phyloP scores from a whole-genome alignment of 2,329 filamentous ascomycete species.

The Leptographium wingfieldii region DNA sequence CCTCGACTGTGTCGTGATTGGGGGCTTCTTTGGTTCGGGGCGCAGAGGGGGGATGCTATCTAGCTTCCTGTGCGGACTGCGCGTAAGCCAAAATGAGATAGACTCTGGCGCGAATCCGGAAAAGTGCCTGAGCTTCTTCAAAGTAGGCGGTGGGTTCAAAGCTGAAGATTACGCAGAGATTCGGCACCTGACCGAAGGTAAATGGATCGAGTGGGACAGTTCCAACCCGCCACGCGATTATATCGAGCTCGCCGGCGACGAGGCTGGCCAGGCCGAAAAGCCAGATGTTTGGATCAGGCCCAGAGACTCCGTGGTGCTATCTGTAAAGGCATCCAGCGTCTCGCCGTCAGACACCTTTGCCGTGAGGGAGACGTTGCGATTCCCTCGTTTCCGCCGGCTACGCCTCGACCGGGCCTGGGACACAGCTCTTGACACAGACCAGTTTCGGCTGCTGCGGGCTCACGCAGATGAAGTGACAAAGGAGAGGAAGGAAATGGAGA shows the following conservation, averaged over 20 bases:
- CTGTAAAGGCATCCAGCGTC: slow-evolving; percentile 77
- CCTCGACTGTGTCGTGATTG: slow-evolving; percentile 78
- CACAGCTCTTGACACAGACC: slow-evolving; percentile 61
- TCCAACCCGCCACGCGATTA: slow-evolving; percentile 64
- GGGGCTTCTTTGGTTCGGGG: slow-evolving; percentile 86
- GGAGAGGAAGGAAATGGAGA: slow-evolving; percentile 61
- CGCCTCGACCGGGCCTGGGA: slow-evolving; percentile 79
- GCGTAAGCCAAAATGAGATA: slow-evolving; percentile 58
- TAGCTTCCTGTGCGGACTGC: slow-evolving; percentile 81
- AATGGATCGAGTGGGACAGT: slow-evolving; percentile 78
- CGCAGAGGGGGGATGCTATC: slow-evolving; percentile 70
- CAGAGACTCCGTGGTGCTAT: slow-evolving; percentile 72
- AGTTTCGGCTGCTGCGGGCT: slow-evolving; percentile 60
- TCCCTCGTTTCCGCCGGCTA: slow-evolving; percentile 76
- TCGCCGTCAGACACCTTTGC: slow-evolving; percentile 66
- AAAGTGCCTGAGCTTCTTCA: slow-evolving; percentile 90
- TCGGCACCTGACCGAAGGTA: slow-evolving; percentile 72
- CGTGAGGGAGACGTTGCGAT: slow-evolving; percentile 65
- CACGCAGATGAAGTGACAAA: slow-evolving; percentile 57
- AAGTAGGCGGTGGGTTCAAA: slow-evolving; percentile 88
- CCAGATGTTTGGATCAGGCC: slow-evolving; percentile 93
- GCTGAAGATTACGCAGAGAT: slow-evolving; percentile 77
- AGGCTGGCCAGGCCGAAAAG: slow-evolving; percentile 55
- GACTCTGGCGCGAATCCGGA: slow-evolving; percentile 47
- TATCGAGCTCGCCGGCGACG: slow-evolving; percentile 70